Evolutionary conservation across 2,329 filamentous ascomycete species (phyloP).

Genomic region (Orbilia oligospora): DNA sequence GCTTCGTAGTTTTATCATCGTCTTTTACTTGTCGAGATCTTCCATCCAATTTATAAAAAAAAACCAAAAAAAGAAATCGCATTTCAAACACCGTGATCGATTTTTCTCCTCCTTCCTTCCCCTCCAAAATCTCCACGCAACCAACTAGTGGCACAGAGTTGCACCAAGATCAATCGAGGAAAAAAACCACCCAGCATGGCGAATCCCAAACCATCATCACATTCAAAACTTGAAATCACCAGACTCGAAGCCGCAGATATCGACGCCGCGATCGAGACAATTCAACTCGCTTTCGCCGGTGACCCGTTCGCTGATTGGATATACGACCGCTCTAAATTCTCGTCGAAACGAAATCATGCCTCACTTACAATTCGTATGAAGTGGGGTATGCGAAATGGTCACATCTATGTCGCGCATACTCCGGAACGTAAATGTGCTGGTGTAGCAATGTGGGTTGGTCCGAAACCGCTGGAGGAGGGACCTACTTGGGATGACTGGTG

Average conservation of each 20-base stretch:
- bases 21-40: constrained; percentile 6
- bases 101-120: background rate
- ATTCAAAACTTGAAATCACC: constrained; percentile 34
- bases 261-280: constrained; percentile 75
- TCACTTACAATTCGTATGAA: constrained; percentile 77
- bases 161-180: constrained; percentile 9
- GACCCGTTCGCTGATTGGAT: constrained; percentile 79
- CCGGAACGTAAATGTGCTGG: constrained; percentile 73
- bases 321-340: constrained; percentile 75
- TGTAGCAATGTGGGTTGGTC: constrained; percentile 80
- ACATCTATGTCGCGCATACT: constrained; percentile 76
- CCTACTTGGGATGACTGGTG: constrained; percentile 76
- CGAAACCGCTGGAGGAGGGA: constrained; percentile 69
- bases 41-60: background rate
- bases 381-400: constrained; percentile 79
- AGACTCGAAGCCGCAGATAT: constrained; percentile 67
- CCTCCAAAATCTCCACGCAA: background rate
- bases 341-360: constrained; percentile 73
- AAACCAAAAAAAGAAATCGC: constrained; percentile 6
- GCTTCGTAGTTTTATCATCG: constrained; percentile 9
- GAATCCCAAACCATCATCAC: constrained; percentile 10
- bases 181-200: constrained; percentile 39
- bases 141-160: constrained; percentile 13
- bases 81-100: constrained; percentile 25
- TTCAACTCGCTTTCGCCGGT: constrained; percentile 77